These are phyloP conservation scores for Collariella sp. DNA, from an alignment of 495 filamentous ascomycete species.

Conservation along the genomic window DNA sequence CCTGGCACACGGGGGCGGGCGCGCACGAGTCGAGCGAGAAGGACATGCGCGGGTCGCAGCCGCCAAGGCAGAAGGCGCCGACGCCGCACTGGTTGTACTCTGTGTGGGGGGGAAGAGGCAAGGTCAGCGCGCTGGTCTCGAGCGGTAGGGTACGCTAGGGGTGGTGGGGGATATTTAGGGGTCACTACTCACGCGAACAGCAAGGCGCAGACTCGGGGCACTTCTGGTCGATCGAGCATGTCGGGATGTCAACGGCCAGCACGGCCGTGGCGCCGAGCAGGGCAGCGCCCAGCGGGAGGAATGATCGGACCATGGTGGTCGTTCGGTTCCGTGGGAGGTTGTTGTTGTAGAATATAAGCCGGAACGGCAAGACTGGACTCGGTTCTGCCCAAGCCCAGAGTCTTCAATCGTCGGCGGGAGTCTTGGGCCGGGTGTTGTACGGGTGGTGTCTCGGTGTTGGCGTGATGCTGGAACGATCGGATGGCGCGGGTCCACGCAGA, in stretches of 20 bases:
- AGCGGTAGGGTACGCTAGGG: background rate
- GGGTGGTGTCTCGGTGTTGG: too few species aligned
- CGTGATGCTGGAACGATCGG: background rate
- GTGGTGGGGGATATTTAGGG: too few species aligned
- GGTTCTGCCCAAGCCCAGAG: background rate
- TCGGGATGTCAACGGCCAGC: conserved; percentile 23
- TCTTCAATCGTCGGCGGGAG: background rate
- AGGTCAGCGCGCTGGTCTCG: conserved; percentile 14
- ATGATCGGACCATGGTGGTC: conserved; percentile 28
- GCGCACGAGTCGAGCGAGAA: conserved; percentile 75
- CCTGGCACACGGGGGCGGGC: conserved; percentile 74
- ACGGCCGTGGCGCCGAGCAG: conserved; percentile 35
- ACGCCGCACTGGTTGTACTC: conserved; percentile 91
- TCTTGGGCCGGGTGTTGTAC: too few species aligned
- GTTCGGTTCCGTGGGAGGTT: too few species aligned
- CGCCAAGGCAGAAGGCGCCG: conserved; percentile 91
- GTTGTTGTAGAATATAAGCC: too few species aligned
- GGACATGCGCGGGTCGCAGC: conserved; percentile 82
- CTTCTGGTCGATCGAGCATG: conserved; percentile 45
- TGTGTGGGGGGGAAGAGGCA: conserved; percentile 32
- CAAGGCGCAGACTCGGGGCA: conserved; percentile 75
- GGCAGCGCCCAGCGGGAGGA: conserved; percentile 33
- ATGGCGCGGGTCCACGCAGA: too few species aligned
- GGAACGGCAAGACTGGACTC: background rate
- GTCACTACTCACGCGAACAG: conserved; percentile 72